Evolutionary conservation across 2,329 filamentous ascomycete genomes (phyloP).

Genomic region (Simplicillium sp.): DNA sequence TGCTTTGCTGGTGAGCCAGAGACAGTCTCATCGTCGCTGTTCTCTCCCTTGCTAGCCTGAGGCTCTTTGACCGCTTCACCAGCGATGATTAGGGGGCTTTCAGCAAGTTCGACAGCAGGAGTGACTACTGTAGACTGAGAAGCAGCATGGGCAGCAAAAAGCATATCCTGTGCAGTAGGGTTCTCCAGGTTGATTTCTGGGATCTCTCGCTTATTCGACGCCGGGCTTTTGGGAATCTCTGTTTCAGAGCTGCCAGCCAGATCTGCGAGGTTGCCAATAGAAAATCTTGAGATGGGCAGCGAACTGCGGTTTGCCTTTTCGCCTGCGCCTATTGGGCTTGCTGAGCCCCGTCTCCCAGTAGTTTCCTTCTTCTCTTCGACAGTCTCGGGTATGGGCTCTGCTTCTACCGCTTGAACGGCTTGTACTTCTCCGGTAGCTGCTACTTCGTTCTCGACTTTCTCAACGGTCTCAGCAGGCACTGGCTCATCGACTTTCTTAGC

Average conservation of each 20-base stretch:
- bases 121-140: conserved; percentile 7
- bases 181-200: conserved; percentile 2
- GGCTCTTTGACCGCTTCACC: not conserved
- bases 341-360: conserved; percentile 4
- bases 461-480: not conserved
- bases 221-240: too few relatives aligned
- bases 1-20: conserved; percentile 17
- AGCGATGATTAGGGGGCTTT: not conserved
- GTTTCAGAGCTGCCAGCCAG: too few relatives aligned
- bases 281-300: not conserved
- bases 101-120: conserved; percentile 3
- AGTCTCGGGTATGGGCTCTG: not conserved
- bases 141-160: conserved; percentile 11
- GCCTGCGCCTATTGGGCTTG: conserved; percentile 7
- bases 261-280: too few relatives aligned
- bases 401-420: not conserved
- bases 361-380: not conserved
- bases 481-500: conserved; percentile 3
- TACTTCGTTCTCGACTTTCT: not conserved
- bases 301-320: conserved; percentile 2
- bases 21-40: conserved; percentile 15
- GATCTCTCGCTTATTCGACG: too few relatives aligned
- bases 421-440: too few relatives aligned
- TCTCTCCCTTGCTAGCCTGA: conserved; percentile 4
- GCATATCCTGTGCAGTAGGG: conserved; percentile 17